Percentiles rank a stretch among this genome's conserved stretches.
phyloP scores from a whole-genome alignment of 2,329 filamentous ascomycete species.

The Malbranchea cinnamomea region DNA sequence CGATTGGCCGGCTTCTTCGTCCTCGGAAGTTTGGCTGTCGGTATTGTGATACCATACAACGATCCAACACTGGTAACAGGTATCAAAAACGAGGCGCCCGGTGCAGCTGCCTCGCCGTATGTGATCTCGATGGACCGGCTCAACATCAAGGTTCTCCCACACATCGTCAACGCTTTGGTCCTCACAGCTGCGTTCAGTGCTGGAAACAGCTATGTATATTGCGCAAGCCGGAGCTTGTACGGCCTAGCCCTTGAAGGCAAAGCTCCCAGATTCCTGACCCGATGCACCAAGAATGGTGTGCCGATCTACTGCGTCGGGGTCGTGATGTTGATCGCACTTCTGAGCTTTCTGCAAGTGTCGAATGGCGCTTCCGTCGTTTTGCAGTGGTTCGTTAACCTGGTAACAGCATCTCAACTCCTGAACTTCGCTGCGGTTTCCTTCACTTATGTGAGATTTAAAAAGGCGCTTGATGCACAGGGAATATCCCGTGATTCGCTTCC shows the following conservation, averaged over 20 bases:
- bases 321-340: slow-evolving; percentile 51
- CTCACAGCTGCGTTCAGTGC: slow-evolving; percentile 54
- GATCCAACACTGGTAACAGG: slow-evolving; percentile 46
- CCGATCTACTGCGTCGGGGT: slow-evolving; percentile 58
- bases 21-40: slow-evolving; percentile 56
- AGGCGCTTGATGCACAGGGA: slow-evolving; percentile 26
- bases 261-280: slow-evolving; percentile 50
- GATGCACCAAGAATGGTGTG: slow-evolving; percentile 49
- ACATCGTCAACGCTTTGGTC: slow-evolving; percentile 60
- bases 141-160: slow-evolving; percentile 46
- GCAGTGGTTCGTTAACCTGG: slow-evolving; percentile 34
- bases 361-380: slow-evolving; percentile 51
- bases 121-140: slow-evolving; percentile 51
- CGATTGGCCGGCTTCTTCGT: slow-evolving; percentile 63
- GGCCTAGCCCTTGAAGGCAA: slow-evolving; percentile 55
- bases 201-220: slow-evolving; percentile 54
- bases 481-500: slow-evolving; percentile 21
- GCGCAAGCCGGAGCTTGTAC: slow-evolving; percentile 52
- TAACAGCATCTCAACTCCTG: slow-evolving; percentile 29
- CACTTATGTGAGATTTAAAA: slow-evolving; percentile 33
- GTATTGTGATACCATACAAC: slow-evolving; percentile 56
- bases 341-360: slow-evolving; percentile 61
- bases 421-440: slow-evolving; percentile 33
- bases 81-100: slow-evolving; percentile 43
- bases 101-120: slow-evolving; percentile 60